Evolutionary conservation across 129 eudicot species (phyloP), one percentile per base, ranked within the genome.

Genomic region (Artemisia tridentata): DNA sequence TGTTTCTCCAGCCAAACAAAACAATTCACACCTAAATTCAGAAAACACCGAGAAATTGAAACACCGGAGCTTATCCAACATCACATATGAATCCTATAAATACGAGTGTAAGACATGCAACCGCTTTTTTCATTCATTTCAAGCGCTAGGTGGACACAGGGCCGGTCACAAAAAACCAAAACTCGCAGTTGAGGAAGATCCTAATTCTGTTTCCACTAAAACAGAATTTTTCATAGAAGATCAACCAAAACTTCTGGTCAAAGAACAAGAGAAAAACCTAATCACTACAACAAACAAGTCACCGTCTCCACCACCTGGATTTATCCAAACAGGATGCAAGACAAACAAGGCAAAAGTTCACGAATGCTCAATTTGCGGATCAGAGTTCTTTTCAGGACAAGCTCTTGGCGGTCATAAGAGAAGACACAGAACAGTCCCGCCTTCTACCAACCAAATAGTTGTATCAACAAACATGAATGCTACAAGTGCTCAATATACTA

Each of bases 351-450:
- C 48, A 27, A 82, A 80, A 65, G 50, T 87, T 17, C 98, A 92
- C 14, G 89, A 84, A 83, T 92, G 96, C 57, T 89, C 95, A 7
- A 86, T 89, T 2, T 92, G 98, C 23, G 95, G 95, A 17, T 72
- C 88, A 43, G 88, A 92, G 75, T 92, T 89, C 48, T 70, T 83
- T 11, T 89, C 98, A 23, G 98, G 96, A 6, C 98, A 92, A 65
- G 98, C 98, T 8, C 84, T 92, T 38, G 98, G 98, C 0, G 98
- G 98, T 16, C 98, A 92, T 52, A 92, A 89, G 98, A 79, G 98
- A 74, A 64, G 98, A 66, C 98, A 92, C 62, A 81, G 98, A 14
- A 18, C 76, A 23, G 19, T 70, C 12, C 55, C 83, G 17, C 23
- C 83, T 2, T 49, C 83, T 17, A 56, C 18, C 60, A 76, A 49